Evolutionary conservation across 495 filamentous ascomycete species (phyloP).

Genomic region (Penicillium fimorum): DNA sequence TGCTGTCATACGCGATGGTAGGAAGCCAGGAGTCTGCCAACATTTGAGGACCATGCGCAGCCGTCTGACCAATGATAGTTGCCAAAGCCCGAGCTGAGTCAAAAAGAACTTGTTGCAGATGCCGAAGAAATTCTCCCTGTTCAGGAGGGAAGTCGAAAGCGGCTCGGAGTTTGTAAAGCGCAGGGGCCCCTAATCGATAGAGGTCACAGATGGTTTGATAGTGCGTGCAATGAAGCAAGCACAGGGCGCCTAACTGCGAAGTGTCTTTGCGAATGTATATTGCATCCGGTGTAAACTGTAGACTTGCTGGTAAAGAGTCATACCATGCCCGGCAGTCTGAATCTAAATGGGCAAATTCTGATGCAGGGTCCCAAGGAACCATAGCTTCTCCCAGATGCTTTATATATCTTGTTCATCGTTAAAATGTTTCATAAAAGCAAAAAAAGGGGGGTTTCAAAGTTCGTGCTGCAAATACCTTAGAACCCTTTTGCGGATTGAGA

Average conservation of each 20-base stretch:
- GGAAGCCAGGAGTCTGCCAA: constrained; percentile 38
- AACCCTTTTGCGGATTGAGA: constrained; percentile 31
- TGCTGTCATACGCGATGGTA: constrained; percentile 35
- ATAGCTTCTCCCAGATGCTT: constrained; percentile 33
- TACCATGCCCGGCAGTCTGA: constrained; percentile 31
- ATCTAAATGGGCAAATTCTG: constrained; percentile 29
- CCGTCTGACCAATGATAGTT: constrained; percentile 29
- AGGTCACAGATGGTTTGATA: constrained; percentile 36
- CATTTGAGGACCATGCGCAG: constrained; percentile 24
- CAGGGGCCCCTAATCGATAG: constrained; percentile 33
- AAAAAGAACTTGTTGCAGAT: constrained; percentile 27
- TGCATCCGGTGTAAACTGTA: constrained; percentile 29
- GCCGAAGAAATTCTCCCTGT: constrained; percentile 23
- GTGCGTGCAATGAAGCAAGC: constrained; percentile 30
- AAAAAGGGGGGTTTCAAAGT: no score
- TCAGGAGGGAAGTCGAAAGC: constrained; percentile 34
- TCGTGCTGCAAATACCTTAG: constrained; percentile 11
- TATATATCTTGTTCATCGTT: constrained; percentile 22
- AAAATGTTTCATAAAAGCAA: neutral
- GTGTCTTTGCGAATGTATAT: constrained; percentile 36
- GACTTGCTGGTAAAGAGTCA: constrained; percentile 27
- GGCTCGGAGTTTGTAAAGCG: constrained; percentile 32
- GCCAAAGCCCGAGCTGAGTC: constrained; percentile 29
- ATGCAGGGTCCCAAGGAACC: constrained; percentile 30
- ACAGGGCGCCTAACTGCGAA: constrained; percentile 32